These are phyloP conservation scores for Kwoniella mangroviensis DNA, from an alignment of 768 basidiomycete genomes.

Conservation along the genomic window DNA sequence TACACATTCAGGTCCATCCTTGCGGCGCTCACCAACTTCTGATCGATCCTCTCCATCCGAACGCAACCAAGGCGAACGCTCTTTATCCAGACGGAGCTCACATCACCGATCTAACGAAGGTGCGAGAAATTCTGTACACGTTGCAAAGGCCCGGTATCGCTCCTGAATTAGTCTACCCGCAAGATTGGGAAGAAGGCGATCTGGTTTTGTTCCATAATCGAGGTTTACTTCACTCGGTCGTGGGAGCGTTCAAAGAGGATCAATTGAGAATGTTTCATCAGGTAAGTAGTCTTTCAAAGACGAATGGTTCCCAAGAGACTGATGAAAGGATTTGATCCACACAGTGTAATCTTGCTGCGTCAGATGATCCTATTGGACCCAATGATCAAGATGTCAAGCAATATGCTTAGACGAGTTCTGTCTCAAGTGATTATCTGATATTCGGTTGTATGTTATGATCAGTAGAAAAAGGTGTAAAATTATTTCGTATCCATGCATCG, in stretches of 20 bases:
- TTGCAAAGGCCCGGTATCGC: slow-evolving; percentile 90
- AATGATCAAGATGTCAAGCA: slow-evolving; percentile 68
- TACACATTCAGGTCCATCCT: slow-evolving; percentile 91
- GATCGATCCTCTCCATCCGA: slow-evolving; percentile 75
- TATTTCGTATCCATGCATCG: too few species aligned
- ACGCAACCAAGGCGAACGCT: slow-evolving; percentile 61
- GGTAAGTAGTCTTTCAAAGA: slow-evolving; percentile 20
- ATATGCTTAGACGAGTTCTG: slow-evolving; percentile 61
- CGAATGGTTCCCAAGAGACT: not conserved
- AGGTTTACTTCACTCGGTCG: slow-evolving; percentile 77
- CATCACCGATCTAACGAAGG: slow-evolving; percentile 72
- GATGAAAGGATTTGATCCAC: not conserved
- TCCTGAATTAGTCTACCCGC: slow-evolving; percentile 85
- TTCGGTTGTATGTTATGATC: too few species aligned
- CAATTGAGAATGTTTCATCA: slow-evolving; percentile 79
- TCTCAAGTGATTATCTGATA: too few species aligned
- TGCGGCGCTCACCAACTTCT: slow-evolving; percentile 72
- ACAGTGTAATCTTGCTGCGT: slow-evolving; percentile 80
- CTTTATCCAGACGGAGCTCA: slow-evolving; percentile 83
- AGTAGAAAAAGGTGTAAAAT: too few species aligned
- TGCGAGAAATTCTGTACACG: slow-evolving; percentile 75
- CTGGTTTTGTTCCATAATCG: slow-evolving; percentile 86
- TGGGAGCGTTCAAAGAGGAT: slow-evolving; percentile 68
- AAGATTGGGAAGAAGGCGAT: slow-evolving; percentile 81
- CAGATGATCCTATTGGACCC: slow-evolving; percentile 72